Evolutionary conservation across 2,329 filamentous ascomycete genomes (phyloP), one percentile per base, ranked within the genome.

Genomic region (Ceratocystis diversiconidia): DNA sequence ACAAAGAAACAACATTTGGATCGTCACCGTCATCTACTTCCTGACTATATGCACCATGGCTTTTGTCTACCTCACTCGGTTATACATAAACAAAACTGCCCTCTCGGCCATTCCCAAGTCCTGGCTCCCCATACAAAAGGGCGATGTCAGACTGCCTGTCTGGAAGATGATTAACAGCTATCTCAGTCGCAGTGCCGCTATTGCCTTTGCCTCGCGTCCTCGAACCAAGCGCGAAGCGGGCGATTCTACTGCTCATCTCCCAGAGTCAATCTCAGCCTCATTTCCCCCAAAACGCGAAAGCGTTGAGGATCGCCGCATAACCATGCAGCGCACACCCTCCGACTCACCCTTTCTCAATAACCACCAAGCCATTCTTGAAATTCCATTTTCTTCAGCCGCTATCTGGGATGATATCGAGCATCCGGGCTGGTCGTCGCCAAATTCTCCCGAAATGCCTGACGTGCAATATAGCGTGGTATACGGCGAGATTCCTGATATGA

Each of bases 331-430:
- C 17, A 59, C 55, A 19, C 55, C 15, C 15, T 59, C 28, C 15
- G 30, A 59, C 30, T 59, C 55, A 8, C 50, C 30, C 2, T 55
- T n/a, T 25, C 32, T 28, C 28, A 57, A 22, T 22, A 57, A 4
- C 36, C 62, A 64, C 6, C 50, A 64, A 22, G 19, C 50, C 3
- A 52, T 59, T 3, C 10, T 63, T 1, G 41, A 66, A 28, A 60
- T 61, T 15, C 43, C 63, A 12, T n/a, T 50, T 5, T 61, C 62
- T 36, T n/a, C 28, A 17, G 32, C 63, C n/a, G 44, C 63, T 1
- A 46, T 83, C 25, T 97, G 92, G 92, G 90, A 89, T 25, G 77
- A 84, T n/a, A 85, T 97, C 63, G 84, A 89, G 67, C 94, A 99
- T 73, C 79, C 85, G 17, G 94, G 92, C 63, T 97, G 94, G 92